These are phyloP conservation scores for Gentiana straminea DNA, from an alignment of 257 asterid species.

Conservation along the genomic window DNA sequence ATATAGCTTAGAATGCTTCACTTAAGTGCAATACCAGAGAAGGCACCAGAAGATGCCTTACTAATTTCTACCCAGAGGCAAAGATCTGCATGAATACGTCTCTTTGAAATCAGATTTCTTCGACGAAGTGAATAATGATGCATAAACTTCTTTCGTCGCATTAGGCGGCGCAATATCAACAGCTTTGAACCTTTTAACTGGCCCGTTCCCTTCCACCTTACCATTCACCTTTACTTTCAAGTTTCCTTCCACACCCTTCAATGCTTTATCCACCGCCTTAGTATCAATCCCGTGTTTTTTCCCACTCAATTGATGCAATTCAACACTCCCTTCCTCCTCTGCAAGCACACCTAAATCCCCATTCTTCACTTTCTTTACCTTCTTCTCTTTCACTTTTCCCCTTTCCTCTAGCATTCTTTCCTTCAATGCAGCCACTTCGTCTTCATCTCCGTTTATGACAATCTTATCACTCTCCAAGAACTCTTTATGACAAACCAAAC, in stretches of 20 bases:
- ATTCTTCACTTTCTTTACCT: slow-evolving; percentile 28
- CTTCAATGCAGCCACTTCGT: slow-evolving; percentile 63
- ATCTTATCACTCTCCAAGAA: slow-evolving; percentile 58
- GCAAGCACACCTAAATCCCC: slow-evolving; percentile 19
- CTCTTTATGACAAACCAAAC: slow-evolving; percentile 78
- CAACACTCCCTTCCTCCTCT: slow-evolving; percentile 24
- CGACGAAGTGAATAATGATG: slow-evolving; percentile 78
- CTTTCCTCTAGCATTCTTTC: slow-evolving; percentile 63
- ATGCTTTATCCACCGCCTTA: slow-evolving; percentile 16
- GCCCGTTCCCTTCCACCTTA: slow-evolving; percentile 20
- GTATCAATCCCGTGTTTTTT: slow-evolving; percentile 48
- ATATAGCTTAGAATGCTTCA: too few species aligned
- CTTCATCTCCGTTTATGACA: slow-evolving; percentile 76
- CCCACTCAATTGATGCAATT: slow-evolving; percentile 33
- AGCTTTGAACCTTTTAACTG: slow-evolving; percentile 52
- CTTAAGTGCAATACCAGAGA: slow-evolving; percentile 2
- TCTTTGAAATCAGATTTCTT: slow-evolving; percentile 71
- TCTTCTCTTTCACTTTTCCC: slow-evolving; percentile 43
- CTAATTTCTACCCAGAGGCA: slow-evolving; percentile 93
- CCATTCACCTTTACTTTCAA: slow-evolving; percentile 9
- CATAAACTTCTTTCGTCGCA: slow-evolving; percentile 64
- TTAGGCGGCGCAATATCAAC: slow-evolving; percentile 48
- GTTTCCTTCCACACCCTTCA: slow-evolving; percentile 13
- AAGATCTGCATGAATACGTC: slow-evolving; percentile 72
- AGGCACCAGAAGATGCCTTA: slow-evolving; percentile 3